phyloP scores from a whole-genome alignment of 2,329 filamentous ascomycete genomes.

The Colletotrichum sp. region DNA sequence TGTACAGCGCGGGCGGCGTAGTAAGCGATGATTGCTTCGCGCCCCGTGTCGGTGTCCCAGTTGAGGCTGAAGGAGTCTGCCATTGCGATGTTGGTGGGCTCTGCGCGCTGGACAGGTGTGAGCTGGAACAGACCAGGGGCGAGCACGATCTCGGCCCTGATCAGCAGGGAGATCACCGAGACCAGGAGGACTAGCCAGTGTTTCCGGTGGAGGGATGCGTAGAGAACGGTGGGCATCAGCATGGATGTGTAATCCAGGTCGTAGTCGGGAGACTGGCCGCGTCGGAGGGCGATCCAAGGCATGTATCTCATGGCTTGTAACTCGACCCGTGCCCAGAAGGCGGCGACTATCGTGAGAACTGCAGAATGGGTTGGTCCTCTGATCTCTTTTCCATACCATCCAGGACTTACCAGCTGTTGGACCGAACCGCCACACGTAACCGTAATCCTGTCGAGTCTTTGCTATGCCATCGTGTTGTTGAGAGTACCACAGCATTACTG shows the following conservation, averaged over 20 bases:
- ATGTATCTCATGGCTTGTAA: constrained; percentile 4
- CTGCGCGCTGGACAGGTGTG: not conserved
- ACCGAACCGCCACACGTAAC: not conserved
- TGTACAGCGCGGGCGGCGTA: not conserved
- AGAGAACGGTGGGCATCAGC: not conserved
- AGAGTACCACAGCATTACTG: not conserved
- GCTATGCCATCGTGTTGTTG: not conserved
- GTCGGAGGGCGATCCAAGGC: not conserved
- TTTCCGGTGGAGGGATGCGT: not conserved
- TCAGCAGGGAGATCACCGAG: not conserved
- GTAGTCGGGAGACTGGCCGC: not conserved
- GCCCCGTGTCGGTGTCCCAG: not conserved
- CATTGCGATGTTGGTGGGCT: not conserved
- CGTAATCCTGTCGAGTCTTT: not conserved
- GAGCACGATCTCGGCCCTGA: constrained; percentile 7
- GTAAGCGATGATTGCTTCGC: not conserved
- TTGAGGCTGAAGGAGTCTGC: not conserved
- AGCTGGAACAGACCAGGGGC: not conserved
- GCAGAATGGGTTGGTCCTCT: not conserved
- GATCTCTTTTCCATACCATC: not conserved
- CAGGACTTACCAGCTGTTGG: not conserved
- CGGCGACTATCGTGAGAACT: not conserved
- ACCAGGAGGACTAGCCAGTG: not conserved
- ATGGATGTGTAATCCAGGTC: constrained; percentile 6
- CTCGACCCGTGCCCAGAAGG: constrained; percentile 3